Evolutionary conservation across 441 rosid genomes (phyloP), one percentile per base, ranked within the genome.

Genomic region (Syzygium syzygioides): DNA sequence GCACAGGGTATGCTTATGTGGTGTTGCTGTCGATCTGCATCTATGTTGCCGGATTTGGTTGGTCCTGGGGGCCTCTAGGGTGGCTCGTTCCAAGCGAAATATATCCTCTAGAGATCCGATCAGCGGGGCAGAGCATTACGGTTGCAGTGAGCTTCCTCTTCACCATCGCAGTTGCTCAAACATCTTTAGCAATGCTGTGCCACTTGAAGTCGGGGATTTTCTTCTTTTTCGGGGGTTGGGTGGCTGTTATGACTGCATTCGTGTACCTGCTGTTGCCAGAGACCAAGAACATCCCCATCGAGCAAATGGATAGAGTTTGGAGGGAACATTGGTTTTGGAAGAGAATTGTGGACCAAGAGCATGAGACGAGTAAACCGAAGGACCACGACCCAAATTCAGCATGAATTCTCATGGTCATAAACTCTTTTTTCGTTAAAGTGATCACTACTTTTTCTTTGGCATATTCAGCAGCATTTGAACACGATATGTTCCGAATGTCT

Each of bases 21-120:
- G 53, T 86, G 45, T 54, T 89, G 76, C 48, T 79, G 26, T 79
- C 80, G 41, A 86, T 89, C 59, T 79, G 88, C 18, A 34, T 89
- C 56, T 89, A 89, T 23, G 86, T 86, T 48, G 90, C 90, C 10
- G 90, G 90, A 68, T 89, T 89, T 45, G 90, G 90, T 60, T 76
- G 86, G 88, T 89, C 90, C 34, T 89, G 90, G 90, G 90, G 90
- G 25, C 90, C 90, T n/a, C 86, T 89, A 17, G 90, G 90, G 14
- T 89, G 90, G 90, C 88, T 89, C 2, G 80, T 89, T 41, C 90
- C 90, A 4, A 89, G 90, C 86, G 90, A 89, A 85, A 89, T 89
- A 86, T 89, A 41, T 54, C 88, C 90, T 0, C 71, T 89, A 7
- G 90, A 89, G 88, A 89, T 89, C 55, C 88, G 90, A 48, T 89